phyloP scores from a whole-genome alignment of 306 rosid species.

The Medicago ruthenica region DNA sequence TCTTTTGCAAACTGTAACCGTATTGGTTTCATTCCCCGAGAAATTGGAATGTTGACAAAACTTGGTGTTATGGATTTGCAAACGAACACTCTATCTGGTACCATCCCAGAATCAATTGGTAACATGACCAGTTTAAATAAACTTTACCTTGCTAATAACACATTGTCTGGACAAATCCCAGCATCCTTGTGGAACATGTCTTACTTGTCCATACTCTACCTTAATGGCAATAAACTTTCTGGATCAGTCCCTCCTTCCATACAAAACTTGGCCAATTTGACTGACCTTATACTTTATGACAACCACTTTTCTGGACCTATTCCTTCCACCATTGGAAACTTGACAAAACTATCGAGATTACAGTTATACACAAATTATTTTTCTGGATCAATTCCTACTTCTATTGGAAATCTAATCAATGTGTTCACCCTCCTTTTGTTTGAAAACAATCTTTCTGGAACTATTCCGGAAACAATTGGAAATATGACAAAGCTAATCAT shows the following conservation, averaged over 20 bases:
- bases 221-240: background rate
- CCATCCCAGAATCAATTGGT: slow-evolving; percentile 34
- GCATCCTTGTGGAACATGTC: slow-evolving; percentile 30
- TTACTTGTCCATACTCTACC: background rate
- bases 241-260: slow-evolving; percentile 12
- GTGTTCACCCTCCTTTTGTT: accelerated
- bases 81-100: background rate
- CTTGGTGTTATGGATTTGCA: background rate
- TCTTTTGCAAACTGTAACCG: accelerated
- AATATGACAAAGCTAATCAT: background rate
- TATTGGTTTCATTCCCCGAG: slow-evolving; percentile 36
- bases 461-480: slow-evolving; percentile 33
- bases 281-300: accelerated
- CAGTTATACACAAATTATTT: background rate
- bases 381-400: slow-evolving; percentile 31
- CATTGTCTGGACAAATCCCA: slow-evolving; percentile 25
- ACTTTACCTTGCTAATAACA: background rate
- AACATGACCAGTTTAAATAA: background rate
- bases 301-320: slow-evolving; percentile 34
- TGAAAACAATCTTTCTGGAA: slow-evolving; percentile 25
- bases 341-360: background rate
- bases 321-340: slow-evolving; percentile 43
- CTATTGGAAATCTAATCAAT: slow-evolving; percentile 19
- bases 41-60: slow-evolving; percentile 44
- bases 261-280: slow-evolving; percentile 32